A percentile compares a stretch with the other conserved stretches of the same genome.
These are phyloP conservation scores for Groenewaldozyma sp. DNA, from an alignment of 1,139 yeast species.

Conservation along the genomic window DNA sequence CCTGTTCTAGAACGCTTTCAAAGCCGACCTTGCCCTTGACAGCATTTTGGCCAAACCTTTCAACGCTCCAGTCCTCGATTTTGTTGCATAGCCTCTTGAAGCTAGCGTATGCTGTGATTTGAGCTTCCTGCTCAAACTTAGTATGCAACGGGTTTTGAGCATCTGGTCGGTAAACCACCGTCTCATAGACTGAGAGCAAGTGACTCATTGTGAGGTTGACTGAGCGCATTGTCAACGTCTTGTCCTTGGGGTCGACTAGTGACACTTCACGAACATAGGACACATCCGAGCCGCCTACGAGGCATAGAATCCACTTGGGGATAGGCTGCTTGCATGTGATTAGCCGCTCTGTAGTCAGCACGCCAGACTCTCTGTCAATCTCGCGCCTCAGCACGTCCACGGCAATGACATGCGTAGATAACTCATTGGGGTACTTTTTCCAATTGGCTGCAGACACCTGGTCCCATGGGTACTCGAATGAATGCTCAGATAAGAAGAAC, in stretches of 20 bases:
- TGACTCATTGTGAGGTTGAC: constrained; percentile 77
- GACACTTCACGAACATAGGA: constrained; percentile 87
- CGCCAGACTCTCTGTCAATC: constrained; percentile 44
- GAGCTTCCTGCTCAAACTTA: constrained; percentile 70
- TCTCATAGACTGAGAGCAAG: constrained; percentile 72
- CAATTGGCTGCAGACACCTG: constrained; percentile 95
- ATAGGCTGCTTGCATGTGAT: constrained; percentile 85
- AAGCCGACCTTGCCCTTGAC: constrained; percentile 72
- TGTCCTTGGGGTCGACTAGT: constrained; percentile 60
- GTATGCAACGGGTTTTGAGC: constrained; percentile 38
- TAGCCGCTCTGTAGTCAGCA: constrained; percentile 72
- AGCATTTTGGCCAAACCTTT: constrained; percentile 84
- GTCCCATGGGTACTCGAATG: constrained; percentile 81
- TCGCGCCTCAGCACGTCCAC: constrained; percentile 80
- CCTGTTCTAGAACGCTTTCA: constrained; percentile 58
- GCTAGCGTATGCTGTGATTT: constrained; percentile 76
- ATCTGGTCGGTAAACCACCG: constrained; percentile 72
- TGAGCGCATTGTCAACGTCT: constrained; percentile 71
- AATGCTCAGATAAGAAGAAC: constrained; percentile 59
- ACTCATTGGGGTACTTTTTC: constrained; percentile 91
- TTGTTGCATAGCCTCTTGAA: constrained; percentile 63
- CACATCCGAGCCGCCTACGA: constrained; percentile 66
- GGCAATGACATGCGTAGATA: constrained; percentile 88
- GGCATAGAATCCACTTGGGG: constrained; percentile 67
- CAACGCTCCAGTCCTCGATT: constrained; percentile 87